Evolutionary conservation across 2,329 filamentous ascomycete genomes (phyloP).

Genomic region (Tolypocladium ovalisporum): DNA sequence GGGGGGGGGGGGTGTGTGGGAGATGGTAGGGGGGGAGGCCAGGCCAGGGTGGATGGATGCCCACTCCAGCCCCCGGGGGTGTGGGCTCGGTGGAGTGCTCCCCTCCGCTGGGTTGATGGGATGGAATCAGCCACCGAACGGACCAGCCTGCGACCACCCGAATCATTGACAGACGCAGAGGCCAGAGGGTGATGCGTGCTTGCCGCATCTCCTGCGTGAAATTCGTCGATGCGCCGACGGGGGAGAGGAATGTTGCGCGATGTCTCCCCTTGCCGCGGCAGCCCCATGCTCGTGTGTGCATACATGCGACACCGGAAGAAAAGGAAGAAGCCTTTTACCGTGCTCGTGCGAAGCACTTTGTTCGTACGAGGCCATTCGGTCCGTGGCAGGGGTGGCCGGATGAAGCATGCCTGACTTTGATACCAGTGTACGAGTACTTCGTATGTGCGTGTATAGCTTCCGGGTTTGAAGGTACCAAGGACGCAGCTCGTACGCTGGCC

Average conservation of each 20-base stretch:
- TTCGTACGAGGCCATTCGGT: neutral
- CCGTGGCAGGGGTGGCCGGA: neutral
- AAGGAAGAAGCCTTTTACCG: neutral
- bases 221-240: neutral
- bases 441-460: neutral
- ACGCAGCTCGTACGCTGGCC: neutral
- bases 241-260: constrained; percentile 1
- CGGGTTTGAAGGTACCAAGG: neutral
- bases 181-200: neutral
- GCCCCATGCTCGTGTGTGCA: neutral
- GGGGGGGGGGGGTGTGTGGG: neutral
- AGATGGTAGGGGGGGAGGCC: neutral
- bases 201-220: neutral
- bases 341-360: neutral
- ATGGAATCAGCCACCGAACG: neutral
- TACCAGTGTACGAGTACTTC: neutral
- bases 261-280: neutral
- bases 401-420: neutral
- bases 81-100: neutral
- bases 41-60: neutral
- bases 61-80: neutral
- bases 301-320: neutral
- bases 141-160: neutral
- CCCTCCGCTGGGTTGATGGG: neutral
- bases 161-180: constrained; percentile 1